Evolutionary conservation across 31 red algal species (phyloP).

Genomic region (Odonthalia washingtoniensis): DNA sequence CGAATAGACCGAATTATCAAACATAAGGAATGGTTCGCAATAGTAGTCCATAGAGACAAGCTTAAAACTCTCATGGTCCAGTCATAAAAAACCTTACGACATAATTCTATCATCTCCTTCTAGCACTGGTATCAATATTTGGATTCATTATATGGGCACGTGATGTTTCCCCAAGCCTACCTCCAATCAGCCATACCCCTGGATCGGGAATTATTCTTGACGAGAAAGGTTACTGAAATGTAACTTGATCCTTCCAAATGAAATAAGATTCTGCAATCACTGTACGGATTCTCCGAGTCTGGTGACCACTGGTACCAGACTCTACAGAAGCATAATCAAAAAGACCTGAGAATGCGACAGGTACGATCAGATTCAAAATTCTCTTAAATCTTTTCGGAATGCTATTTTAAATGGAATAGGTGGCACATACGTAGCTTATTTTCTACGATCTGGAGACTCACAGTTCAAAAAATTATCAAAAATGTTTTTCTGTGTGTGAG

Average conservation of each 20-base stretch:
- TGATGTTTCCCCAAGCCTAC: neutral
- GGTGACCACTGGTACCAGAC: slow-evolving; percentile 12
- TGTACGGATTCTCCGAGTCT: neutral
- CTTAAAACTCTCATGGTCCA: too few species aligned
- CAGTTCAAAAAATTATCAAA: too few species aligned
- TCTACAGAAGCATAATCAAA: neutral
- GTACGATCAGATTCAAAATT: neutral
- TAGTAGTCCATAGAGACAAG: neutral
- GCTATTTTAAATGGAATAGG: neutral
- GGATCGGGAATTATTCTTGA: neutral
- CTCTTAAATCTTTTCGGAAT: neutral
- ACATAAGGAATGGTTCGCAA: neutral
- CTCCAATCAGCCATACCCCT: neutral
- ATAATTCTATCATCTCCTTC: too few species aligned
- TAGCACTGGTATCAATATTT: too few species aligned
- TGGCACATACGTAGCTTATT: neutral
- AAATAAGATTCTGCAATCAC: too few species aligned
- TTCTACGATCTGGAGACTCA: neutral
- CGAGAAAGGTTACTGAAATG: neutral
- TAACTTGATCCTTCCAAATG: neutral
- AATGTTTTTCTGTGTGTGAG: too few species aligned
- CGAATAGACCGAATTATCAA: too few species aligned
- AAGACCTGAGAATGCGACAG: slow-evolving; percentile 27
- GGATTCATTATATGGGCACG: neutral
- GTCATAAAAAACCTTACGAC: too few species aligned